phyloP scores from a whole-genome alignment of 768 basidiomycete genomes.

The Mycena vulgaris region DNA sequence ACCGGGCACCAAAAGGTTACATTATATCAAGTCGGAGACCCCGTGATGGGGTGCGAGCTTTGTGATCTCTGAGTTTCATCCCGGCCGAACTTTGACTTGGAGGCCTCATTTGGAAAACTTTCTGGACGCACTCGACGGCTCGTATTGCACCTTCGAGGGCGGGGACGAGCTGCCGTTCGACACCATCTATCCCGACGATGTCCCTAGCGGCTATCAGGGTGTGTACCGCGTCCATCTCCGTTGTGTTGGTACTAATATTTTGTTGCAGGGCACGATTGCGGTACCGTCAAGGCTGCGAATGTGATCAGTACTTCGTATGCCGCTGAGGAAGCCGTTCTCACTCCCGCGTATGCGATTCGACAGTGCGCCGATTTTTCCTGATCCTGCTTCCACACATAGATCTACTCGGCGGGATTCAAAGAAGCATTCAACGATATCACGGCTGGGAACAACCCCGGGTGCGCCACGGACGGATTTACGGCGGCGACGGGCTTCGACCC shows the following conservation, averaged over 20 bases:
- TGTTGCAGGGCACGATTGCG: neutral
- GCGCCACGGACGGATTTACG: no score
- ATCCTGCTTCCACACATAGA: no score
- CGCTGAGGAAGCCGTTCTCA: neutral
- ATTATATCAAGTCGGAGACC: slow-evolving; percentile 61
- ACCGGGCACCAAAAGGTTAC: slow-evolving; percentile 56
- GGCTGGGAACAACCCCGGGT: no score
- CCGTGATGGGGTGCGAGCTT: slow-evolving; percentile 51
- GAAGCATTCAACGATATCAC: no score
- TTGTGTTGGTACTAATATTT: neutral
- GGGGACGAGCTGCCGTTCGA: slow-evolving; percentile 16
- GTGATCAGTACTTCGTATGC: neutral
- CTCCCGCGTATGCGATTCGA: neutral
- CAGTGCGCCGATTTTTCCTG: no score
- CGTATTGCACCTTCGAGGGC: slow-evolving; percentile 18
- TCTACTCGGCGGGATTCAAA: no score
- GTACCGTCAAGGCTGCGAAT: slow-evolving; percentile 1
- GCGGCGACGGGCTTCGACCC: no score
- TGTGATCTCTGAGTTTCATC: neutral
- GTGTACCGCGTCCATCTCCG: neutral
- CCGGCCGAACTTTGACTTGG: neutral
- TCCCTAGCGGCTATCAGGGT: slow-evolving; percentile 2
- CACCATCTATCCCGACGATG: slow-evolving; percentile 1
- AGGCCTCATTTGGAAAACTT: slow-evolving; percentile 6
- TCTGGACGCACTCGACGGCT: slow-evolving; percentile 26